Evolutionary conservation across 176 grass and related monocot species (phyloP).

Genomic region (Oryza officinalis): DNA sequence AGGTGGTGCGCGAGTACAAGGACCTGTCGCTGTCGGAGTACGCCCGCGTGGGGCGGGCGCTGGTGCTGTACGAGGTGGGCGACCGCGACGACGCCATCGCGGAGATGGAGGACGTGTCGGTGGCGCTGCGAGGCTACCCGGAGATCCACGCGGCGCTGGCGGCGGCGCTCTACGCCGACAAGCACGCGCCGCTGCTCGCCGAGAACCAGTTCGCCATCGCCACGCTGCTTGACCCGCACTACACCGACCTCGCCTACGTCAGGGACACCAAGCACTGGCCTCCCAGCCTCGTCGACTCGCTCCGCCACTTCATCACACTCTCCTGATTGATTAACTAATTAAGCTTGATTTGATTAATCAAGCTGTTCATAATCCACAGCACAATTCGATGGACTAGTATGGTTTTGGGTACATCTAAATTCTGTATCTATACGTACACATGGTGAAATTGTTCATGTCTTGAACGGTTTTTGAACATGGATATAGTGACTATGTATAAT

Average conservation of each 20-base stretch:
- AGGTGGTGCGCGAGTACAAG: conserved; percentile 65
- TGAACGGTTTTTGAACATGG: neutral
- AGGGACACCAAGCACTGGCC: conserved; percentile 96
- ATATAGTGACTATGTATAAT: too few species aligned
- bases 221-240: conserved; percentile 93
- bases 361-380: neutral
- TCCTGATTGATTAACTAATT: conserved; percentile 19
- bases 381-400: neutral
- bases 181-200: conserved; percentile 78
- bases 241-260: conserved; percentile 89
- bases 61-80: conserved; percentile 90
- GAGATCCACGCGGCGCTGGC: conserved; percentile 97
- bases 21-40: conserved; percentile 86
- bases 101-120: conserved; percentile 97
- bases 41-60: conserved; percentile 85
- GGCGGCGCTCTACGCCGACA: conserved; percentile 90
- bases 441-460: neutral
- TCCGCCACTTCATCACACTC: conserved; percentile 81
- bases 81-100: conserved; percentile 90
- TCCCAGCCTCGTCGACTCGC: conserved; percentile 73
- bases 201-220: conserved; percentile 98
- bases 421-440: neutral
- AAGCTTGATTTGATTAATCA: neutral
- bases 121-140: conserved; percentile 95
- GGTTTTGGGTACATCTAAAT: neutral